Evolutionary conservation across 345 rosid species (phyloP).

Genomic region (Pugionium cornutum): DNA sequence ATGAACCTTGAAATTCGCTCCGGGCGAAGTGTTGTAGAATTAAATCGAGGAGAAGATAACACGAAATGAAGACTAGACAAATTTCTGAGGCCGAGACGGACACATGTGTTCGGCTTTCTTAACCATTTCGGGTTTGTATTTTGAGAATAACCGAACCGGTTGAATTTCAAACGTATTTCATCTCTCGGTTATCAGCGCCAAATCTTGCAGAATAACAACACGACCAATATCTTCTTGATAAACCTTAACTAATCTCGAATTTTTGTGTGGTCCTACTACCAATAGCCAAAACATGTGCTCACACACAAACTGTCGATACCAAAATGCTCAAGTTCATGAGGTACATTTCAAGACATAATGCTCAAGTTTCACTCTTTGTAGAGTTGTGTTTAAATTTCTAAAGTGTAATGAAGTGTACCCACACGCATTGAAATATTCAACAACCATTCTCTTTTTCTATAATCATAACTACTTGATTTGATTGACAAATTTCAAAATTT

Average conservation of each 20-base stretch:
- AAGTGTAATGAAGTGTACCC: neutral
- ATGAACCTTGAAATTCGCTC: constrained; percentile 18
- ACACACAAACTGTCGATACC: neutral
- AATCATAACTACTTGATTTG: neutral
- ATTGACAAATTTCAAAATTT: neutral
- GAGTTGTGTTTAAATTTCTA: neutral
- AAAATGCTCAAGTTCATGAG: constrained; percentile 11
- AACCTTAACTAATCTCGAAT: too few species aligned
- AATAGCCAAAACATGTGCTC: constrained; percentile 6
- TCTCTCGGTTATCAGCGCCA: neutral
- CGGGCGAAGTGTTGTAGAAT: neutral
- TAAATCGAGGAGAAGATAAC: neutral
- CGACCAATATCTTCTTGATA: too few species aligned
- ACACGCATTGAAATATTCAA: constrained; percentile 7
- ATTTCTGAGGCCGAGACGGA: neutral
- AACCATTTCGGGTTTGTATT: neutral
- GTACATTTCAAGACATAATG: constrained; percentile 14
- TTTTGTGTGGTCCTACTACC: neutral
- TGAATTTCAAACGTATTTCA: neutral
- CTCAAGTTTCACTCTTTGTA: neutral
- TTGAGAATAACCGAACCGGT: neutral
- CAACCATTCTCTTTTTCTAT: neutral
- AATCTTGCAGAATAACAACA: neutral
- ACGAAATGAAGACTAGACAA: neutral
- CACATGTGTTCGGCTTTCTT: neutral